These are phyloP conservation scores for Pythium plurisporium DNA, from an alignment of 352 stramenopile species.

Conservation along the genomic window DNA sequence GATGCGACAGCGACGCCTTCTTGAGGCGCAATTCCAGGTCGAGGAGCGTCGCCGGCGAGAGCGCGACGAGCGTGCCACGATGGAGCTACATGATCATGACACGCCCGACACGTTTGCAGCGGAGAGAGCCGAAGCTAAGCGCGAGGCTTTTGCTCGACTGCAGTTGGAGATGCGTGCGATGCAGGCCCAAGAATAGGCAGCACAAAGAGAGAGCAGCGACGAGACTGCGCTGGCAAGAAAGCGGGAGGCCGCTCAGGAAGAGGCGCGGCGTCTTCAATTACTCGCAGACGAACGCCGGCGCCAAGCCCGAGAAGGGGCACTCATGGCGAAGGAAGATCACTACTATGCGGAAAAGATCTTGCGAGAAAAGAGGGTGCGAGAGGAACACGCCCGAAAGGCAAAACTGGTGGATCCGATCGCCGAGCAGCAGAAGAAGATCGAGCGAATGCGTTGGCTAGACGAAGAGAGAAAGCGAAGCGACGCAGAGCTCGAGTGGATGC, in stretches of 20 bases:
- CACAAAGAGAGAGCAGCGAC: background rate
- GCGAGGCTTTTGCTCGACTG: slow-evolving; percentile 19
- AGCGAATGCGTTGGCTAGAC: slow-evolving; percentile 37
- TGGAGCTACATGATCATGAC: slow-evolving; percentile 43
- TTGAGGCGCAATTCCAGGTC: slow-evolving; percentile 42
- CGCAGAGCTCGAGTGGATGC: slow-evolving; percentile 35
- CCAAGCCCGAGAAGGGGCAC: slow-evolving; percentile 31
- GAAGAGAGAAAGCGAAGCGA: slow-evolving; percentile 30
- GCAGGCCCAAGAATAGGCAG: slow-evolving; percentile 24
- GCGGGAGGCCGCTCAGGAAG: slow-evolving; percentile 21
- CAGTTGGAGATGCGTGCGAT: slow-evolving; percentile 32
- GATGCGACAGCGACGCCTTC: slow-evolving; percentile 32
- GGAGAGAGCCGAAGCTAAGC: slow-evolving; percentile 10
- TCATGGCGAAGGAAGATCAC: slow-evolving; percentile 48
- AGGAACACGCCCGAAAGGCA: slow-evolving; percentile 15
- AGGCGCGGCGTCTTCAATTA: slow-evolving; percentile 27
- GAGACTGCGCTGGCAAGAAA: slow-evolving; percentile 6
- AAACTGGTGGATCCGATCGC: slow-evolving; percentile 30
- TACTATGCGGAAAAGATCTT: slow-evolving; percentile 53
- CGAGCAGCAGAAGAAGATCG: slow-evolving; percentile 42
- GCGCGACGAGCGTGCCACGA: slow-evolving; percentile 31
- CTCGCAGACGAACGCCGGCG: slow-evolving; percentile 23
- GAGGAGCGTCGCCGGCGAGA: slow-evolving; percentile 37
- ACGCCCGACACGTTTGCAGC: slow-evolving; percentile 23
- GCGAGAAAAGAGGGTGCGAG: slow-evolving; percentile 25